Evolutionary conservation across 495 filamentous ascomycete species (phyloP).

Genomic region (Penicillium canariense): DNA sequence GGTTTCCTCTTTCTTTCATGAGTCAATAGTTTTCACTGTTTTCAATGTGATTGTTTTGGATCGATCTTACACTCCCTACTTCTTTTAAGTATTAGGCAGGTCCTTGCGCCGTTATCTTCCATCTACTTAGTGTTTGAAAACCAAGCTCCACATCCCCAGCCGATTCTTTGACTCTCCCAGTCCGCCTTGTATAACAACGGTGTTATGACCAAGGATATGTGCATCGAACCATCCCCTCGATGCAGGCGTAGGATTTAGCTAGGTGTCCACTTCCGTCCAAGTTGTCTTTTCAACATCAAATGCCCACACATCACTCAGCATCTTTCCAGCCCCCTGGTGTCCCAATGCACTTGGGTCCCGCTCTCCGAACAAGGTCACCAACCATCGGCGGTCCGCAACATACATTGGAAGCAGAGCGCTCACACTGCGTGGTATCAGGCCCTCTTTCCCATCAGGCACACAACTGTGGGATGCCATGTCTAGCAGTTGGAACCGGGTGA

Average conservation of each 20-base stretch:
- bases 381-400: constrained; percentile 52
- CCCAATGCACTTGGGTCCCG: constrained; percentile 57
- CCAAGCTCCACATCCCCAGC: too few species aligned
- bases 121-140: background rate
- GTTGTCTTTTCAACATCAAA: constrained; percentile 59
- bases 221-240: constrained; percentile 50
- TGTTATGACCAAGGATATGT: too few species aligned
- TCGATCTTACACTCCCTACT: background rate
- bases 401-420: constrained; percentile 42
- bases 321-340: constrained; percentile 64
- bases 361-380: constrained; percentile 71
- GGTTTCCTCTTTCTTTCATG: constrained; percentile 22
- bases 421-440: constrained; percentile 43
- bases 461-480: constrained; percentile 44
- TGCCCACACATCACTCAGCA: constrained; percentile 70
- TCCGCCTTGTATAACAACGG: too few species aligned
- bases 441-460: constrained; percentile 45
- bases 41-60: constrained; percentile 15
- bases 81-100: background rate
- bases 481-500: constrained; percentile 34
- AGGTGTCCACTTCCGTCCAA: constrained; percentile 50
- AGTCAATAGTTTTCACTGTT: constrained; percentile 32
- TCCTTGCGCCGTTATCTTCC: background rate
- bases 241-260: constrained; percentile 36
- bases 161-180: background rate